A percentile compares a stretch with the other conserved stretches of the same genome.
Evolutionary conservation across 2,329 filamentous ascomycete genomes (phyloP).

Genomic region (Pyrenophora teres): DNA sequence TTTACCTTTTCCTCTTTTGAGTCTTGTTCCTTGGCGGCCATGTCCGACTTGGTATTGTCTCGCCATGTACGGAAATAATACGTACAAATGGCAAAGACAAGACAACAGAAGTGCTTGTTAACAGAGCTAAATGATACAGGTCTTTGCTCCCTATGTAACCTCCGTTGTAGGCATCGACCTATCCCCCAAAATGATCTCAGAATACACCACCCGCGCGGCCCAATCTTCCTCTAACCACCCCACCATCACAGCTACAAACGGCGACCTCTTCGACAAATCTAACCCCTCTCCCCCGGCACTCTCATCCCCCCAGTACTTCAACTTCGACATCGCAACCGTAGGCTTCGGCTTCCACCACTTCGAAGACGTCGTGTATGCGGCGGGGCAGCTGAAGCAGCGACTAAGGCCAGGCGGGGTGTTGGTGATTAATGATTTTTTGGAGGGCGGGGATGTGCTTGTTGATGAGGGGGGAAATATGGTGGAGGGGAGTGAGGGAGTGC

Average conservation of each 20-base stretch:
- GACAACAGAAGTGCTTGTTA: too few species aligned
- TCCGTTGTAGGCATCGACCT: conserved; percentile 71
- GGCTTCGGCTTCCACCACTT: conserved; percentile 56
- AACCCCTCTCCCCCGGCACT: conserved; percentile 30
- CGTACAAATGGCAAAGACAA: too few species aligned
- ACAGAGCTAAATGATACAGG: conserved; percentile 43
- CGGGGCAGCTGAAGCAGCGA: conserved; percentile 63
- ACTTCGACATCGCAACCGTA: conserved; percentile 52
- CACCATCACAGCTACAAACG: conserved; percentile 34
- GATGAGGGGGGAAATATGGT: conserved; percentile 33
- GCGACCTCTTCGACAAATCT: conserved; percentile 45
- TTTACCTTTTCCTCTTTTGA: conserved; percentile 11
- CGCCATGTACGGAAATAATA: too few species aligned
- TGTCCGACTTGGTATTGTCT: too few species aligned
- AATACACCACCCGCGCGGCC: conserved; percentile 65
- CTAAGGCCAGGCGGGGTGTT: conserved; percentile 69
- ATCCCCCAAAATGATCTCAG: conserved; percentile 70
- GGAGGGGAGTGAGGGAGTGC: conserved; percentile 32
- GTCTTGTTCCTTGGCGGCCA: background rate
- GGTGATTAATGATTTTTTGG: conserved; percentile 70
- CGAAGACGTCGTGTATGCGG: conserved; percentile 64
- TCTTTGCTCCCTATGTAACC: conserved; percentile 65
- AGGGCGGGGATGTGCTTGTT: conserved; percentile 52
- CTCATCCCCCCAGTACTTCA: conserved; percentile 35
- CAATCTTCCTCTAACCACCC: background rate